These are phyloP conservation scores for Rhodosporidiobolus sp. DNA, from an alignment of 768 basidiomycete species.

Conservation along the genomic window DNA sequence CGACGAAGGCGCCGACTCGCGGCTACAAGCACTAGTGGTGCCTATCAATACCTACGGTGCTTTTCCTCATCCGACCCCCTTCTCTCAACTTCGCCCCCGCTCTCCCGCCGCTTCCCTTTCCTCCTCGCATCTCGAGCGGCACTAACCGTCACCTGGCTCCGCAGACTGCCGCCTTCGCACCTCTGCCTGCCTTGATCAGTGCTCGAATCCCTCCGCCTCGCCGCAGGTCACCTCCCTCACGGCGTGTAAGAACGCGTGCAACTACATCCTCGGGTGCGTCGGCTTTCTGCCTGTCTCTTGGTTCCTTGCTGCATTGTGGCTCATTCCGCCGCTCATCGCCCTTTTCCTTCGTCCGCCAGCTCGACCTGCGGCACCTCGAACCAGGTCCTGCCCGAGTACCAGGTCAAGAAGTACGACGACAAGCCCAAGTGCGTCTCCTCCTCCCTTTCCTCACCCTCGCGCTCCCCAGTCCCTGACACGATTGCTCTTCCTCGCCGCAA, in stretches of 20 bases:
- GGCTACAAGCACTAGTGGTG: slow-evolving; percentile 2
- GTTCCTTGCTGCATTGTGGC: neutral
- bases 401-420: slow-evolving; percentile 12
- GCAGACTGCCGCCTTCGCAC: slow-evolving; percentile 30
- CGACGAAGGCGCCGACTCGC: slow-evolving; percentile 8
- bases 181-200: slow-evolving; percentile 25
- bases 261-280: slow-evolving; percentile 25
- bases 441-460: neutral
- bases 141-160: neutral
- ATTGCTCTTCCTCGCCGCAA: neutral
- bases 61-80: neutral
- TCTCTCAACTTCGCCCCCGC: no score
- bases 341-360: no score
- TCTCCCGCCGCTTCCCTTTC: neutral
- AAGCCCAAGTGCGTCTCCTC: slow-evolving; percentile 18
- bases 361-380: slow-evolving; percentile 26
- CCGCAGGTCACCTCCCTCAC: neutral
- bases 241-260: slow-evolving; percentile 13
- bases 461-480: no score
- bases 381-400: slow-evolving; percentile 21
- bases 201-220: slow-evolving; percentile 18
- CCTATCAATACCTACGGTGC: slow-evolving; percentile 24
- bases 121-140: neutral
- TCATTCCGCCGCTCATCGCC: no score
- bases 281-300: neutral